phyloP scores from a whole-genome alignment of 805 yeast species.

The Saccharomycopsis fermentans region DNA sequence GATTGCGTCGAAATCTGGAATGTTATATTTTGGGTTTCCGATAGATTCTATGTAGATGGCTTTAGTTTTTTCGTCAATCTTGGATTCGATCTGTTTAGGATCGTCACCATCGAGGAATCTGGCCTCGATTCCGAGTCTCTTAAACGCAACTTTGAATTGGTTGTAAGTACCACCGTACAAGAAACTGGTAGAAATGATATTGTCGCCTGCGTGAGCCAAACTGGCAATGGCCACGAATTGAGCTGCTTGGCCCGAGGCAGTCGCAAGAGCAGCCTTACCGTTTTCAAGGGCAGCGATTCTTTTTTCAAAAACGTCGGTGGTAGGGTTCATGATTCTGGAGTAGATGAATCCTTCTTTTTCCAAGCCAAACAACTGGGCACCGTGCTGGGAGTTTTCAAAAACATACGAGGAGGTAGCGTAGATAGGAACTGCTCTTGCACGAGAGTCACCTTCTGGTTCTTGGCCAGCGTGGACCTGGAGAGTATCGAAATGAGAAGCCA shows the following conservation, averaged over 20 bases:
- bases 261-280: conserved; percentile 85
- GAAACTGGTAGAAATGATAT: conserved; percentile 75
- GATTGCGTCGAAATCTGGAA: conserved; percentile 80
- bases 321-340: conserved; percentile 88
- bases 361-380: conserved; percentile 81
- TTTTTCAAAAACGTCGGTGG: conserved; percentile 82
- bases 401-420: conserved; percentile 87
- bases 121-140: conserved; percentile 77
- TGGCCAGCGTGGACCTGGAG: conserved; percentile 95
- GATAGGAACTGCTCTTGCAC: conserved; percentile 87
- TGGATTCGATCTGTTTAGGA: conserved; percentile 58
- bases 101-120: conserved; percentile 78
- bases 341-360: conserved; percentile 80
- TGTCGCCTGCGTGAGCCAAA: conserved; percentile 81
- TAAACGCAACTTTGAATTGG: conserved; percentile 87
- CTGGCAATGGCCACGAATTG: conserved; percentile 78
- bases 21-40: conserved; percentile 87
- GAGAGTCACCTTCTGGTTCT: conserved; percentile 49
- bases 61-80: conserved; percentile 76
- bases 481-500: conserved; percentile 69
- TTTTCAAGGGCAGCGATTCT: conserved; percentile 89
- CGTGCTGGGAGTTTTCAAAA: conserved; percentile 81
- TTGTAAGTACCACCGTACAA: conserved; percentile 95
- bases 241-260: conserved; percentile 95
- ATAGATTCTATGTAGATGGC: conserved; percentile 84